Evolutionary conservation across 805 yeast genomes (phyloP), one percentile per base, ranked within the genome.

Genomic region (Candida morakotiae): DNA sequence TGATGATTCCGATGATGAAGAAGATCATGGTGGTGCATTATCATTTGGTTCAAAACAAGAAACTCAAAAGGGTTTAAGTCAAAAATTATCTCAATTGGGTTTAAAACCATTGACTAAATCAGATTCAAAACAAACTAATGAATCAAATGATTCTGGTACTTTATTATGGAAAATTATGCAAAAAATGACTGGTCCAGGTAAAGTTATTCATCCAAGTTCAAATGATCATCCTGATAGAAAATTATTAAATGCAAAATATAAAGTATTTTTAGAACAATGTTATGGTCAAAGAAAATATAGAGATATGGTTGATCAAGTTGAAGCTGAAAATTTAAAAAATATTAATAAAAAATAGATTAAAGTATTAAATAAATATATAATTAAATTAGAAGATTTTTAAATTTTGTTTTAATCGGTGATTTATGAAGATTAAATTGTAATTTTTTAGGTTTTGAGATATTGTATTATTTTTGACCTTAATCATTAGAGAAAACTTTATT

Each of bases 141-240:
- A 5, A 26, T 16, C 16, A 9, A 23, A n/a, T 19, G 52, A 56
- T 28, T 61, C 76, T 3, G 86, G 86, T 23, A 81, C 79, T 45
- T 73, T 70, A 38, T 67, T 93, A 41, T 91, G 98, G 98, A 76
- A 79, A 25, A 79, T 83, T 26, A 93, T 93, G 98, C 75, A 75
- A 47, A 72, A 73, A 43, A 72, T 89, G 68, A 83, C 95, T 1
- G 91, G 95, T 6, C 77, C 82, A 16, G 98, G 96, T 31, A 72
- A 73, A 47, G 87, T 81, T 9, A 83, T 93, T 27, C 60, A 67
- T 45, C 98, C 98, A 3, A 62, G 77, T 17, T 58, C 74, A 3
- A 62, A 54, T 13, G 61, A 62, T 30, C 74, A 76, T 41, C 78
- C 85, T 0, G 95, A 87, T 59, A 71, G 87, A 51, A 67, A 70